Conservation (phyloP, 306 rosid genomes). For the Begonia masoniana region DNA sequence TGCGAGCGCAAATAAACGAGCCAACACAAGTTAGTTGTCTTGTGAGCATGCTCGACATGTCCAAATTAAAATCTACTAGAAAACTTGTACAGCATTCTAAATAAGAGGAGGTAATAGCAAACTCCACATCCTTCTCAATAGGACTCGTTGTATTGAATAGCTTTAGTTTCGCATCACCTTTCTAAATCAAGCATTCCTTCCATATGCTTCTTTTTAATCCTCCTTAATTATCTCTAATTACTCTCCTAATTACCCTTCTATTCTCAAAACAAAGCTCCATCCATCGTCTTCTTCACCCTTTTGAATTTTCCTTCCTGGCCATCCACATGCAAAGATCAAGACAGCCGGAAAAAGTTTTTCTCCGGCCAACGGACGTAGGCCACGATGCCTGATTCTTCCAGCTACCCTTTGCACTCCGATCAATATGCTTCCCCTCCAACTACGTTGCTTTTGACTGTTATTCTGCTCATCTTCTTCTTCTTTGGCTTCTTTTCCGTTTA, state of each 20-base stretch:
- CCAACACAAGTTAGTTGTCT: too few relatives aligned
- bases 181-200: too few relatives aligned
- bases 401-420: neutral
- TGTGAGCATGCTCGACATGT: too few relatives aligned
- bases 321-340: slow-evolving; percentile 21
- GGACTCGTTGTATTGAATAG: slow-evolving; percentile 31
- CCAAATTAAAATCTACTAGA: too few relatives aligned
- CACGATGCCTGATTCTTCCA: neutral
- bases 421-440: slow-evolving; percentile 18
- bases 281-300: neutral
- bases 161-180: slow-evolving; percentile 3
- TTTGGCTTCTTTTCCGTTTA: slow-evolving; percentile 32
- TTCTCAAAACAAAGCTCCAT: too few relatives aligned
- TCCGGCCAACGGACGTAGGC: slow-evolving; percentile 8
- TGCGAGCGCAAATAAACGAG: too few relatives aligned
- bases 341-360: slow-evolving; percentile 16
- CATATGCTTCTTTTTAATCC: too few relatives aligned
- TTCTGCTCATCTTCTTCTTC: slow-evolving; percentile 27
- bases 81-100: too few relatives aligned
- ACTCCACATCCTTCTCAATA: slow-evolving; percentile 8
- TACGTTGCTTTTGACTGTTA: slow-evolving; percentile 27
- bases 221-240: too few relatives aligned
- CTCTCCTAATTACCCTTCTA: too few relatives aligned
- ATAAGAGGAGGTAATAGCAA: too few relatives aligned
- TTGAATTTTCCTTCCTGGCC: slow-evolving; percentile 5